phyloP scores from a whole-genome alignment of 2,329 filamentous ascomycete species.

The Pseudogymnoascus sp. region DNA sequence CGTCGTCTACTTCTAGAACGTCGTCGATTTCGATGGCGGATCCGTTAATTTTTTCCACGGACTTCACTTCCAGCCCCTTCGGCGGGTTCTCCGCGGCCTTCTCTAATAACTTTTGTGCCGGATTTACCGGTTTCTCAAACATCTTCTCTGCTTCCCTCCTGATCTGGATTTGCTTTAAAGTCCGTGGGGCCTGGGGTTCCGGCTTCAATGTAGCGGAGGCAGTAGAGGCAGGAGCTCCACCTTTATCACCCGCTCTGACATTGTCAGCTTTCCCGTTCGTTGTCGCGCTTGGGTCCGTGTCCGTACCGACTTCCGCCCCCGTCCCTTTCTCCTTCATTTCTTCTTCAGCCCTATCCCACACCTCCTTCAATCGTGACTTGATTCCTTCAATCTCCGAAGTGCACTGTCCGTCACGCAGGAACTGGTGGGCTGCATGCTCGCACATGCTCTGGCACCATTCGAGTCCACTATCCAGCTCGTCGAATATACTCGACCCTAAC shows the following conservation, averaged over 20 bases:
- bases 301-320: background rate
- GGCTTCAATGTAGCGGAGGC: background rate
- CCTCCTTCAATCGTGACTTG: conserved; percentile 53
- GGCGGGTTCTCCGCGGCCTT: background rate
- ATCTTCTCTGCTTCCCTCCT: conserved; percentile 7
- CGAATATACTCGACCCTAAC: conserved; percentile 45
- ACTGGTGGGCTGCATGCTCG: conserved; percentile 80
- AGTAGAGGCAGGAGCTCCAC: background rate
- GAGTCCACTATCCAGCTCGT: conserved; percentile 66
- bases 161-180: conserved; percentile 1
- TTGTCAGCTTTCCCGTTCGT: background rate
- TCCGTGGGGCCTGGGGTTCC: background rate
- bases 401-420: conserved; percentile 81
- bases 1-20: background rate
- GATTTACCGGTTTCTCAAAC: conserved; percentile 6
- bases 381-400: conserved; percentile 65
- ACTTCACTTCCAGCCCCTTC: background rate
- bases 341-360: conserved; percentile 37
- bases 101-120: background rate
- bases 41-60: background rate
- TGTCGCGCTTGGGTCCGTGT: background rate
- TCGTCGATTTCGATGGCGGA: background rate
- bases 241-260: conserved; percentile 7
- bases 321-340: background rate
- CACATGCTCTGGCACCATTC: conserved; percentile 74